Evolutionary conservation across 192 early-diverging fungal species (phyloP).

Genomic region (Gonapodya sp.): DNA sequence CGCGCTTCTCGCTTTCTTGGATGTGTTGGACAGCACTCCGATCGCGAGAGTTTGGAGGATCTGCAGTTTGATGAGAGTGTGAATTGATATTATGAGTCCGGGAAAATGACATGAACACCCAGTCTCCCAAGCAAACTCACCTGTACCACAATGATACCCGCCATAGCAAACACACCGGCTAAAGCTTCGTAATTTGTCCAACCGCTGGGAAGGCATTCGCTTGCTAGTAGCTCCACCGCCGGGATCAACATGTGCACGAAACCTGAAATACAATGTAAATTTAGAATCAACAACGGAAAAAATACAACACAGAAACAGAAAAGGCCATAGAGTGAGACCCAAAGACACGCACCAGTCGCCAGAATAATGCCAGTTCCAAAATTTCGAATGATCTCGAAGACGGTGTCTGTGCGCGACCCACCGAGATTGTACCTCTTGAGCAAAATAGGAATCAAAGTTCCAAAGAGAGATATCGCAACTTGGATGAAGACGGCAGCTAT

Average conservation of each 20-base stretch:
- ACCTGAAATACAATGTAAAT: slow-evolving; percentile 13
- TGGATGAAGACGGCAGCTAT: slow-evolving; percentile 11
- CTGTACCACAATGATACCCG: not conserved
- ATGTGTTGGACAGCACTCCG: too few species aligned
- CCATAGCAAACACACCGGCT: slow-evolving; percentile 19
- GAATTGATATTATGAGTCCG: not conserved
- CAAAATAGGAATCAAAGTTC: slow-evolving; percentile 1
- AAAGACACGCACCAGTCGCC: slow-evolving; percentile 32
- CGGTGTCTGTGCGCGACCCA: slow-evolving; percentile 23
- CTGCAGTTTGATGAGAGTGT: too few species aligned
- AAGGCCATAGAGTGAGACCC: not conserved
- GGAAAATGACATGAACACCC: not conserved
- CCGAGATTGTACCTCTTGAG: not conserved
- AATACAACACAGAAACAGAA: not conserved
- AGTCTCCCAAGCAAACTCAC: slow-evolving; percentile 18
- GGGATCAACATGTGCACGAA: slow-evolving; percentile 68
- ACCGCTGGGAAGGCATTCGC: slow-evolving; percentile 38
- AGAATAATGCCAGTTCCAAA: slow-evolving; percentile 64
- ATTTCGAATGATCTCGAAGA: slow-evolving; percentile 35
- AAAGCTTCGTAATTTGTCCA: slow-evolving; percentile 37
- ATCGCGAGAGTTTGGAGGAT: too few species aligned
- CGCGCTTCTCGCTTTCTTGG: too few species aligned
- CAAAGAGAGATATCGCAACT: not conserved
- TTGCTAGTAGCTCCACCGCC: slow-evolving; percentile 41
- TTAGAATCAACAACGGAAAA: not conserved